These are phyloP conservation scores for Ganoderma leucocontextum DNA, from an alignment of 1,284 basidiomycete genomes.

Conservation along the genomic window DNA sequence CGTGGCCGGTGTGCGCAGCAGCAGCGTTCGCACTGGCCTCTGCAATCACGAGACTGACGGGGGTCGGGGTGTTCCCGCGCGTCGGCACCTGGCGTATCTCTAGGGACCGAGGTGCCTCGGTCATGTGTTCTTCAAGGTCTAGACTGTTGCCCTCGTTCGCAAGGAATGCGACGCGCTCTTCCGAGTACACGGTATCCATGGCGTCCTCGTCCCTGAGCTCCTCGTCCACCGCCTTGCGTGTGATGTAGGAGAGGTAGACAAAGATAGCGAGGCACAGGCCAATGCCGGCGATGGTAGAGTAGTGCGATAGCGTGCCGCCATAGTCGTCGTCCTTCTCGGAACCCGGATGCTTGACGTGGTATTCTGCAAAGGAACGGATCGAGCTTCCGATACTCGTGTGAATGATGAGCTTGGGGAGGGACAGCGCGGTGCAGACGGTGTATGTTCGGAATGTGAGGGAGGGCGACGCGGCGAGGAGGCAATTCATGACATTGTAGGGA, in stretches of 20 bases:
- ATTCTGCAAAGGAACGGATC: constrained; percentile 83
- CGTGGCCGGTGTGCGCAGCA: constrained; percentile 8
- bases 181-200: constrained; percentile 41
- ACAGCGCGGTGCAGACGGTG: constrained; percentile 81
- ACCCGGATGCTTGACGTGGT: constrained; percentile 51
- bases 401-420: constrained; percentile 86
- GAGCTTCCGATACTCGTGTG: constrained; percentile 85
- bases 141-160: constrained; percentile 48
- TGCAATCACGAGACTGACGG: constrained; percentile 11
- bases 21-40: constrained; percentile 11
- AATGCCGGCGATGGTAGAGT: constrained; percentile 77
- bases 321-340: constrained; percentile 46
- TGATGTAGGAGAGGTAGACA: constrained; percentile 81
- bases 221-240: constrained; percentile 82
- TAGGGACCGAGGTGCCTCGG: constrained; percentile 43
- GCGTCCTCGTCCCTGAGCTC: constrained; percentile 67
- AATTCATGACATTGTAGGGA: constrained; percentile 92
- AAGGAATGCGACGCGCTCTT: constrained; percentile 49
- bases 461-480: constrained; percentile 86
- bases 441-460: constrained; percentile 84
- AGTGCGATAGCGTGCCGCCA: constrained; percentile 60
- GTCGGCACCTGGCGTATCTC: constrained; percentile 27
- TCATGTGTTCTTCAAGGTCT: constrained; percentile 45
- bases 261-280: constrained; percentile 79
- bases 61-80: constrained; percentile 21